These are phyloP conservation scores for Marchantia polymorpha DNA, from an alignment of 225 moss, liverwort and hornwort species.

Conservation along the genomic window DNA sequence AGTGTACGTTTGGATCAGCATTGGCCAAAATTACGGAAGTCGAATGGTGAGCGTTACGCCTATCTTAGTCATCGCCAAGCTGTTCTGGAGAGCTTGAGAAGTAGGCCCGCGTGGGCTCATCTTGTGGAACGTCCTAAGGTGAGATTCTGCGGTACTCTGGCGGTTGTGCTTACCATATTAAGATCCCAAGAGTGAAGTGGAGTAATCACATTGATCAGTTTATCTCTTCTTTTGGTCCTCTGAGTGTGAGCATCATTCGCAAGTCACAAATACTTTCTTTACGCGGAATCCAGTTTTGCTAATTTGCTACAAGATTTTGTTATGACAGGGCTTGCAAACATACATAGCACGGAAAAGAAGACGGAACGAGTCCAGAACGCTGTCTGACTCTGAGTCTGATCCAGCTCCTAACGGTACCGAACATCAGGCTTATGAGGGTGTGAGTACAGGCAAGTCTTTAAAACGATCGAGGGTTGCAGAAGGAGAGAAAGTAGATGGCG, in stretches of 20 bases:
- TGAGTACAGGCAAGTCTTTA: conserved; percentile 18
- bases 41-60: conserved; percentile 52
- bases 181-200: neutral
- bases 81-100: conserved; percentile 51
- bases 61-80: conserved; percentile 44
- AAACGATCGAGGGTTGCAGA: conserved; percentile 28
- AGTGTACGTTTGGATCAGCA: conserved; percentile 29
- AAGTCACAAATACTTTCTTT: neutral
- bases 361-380: conserved; percentile 29
- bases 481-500: conserved; percentile 27
- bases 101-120: conserved; percentile 43
- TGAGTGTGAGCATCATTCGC: neutral
- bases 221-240: neutral
- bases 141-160: neutral
- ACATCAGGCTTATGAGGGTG: conserved; percentile 21
- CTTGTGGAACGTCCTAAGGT: conserved; percentile 48
- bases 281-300: neutral
- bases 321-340: conserved; percentile 15
- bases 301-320: neutral
- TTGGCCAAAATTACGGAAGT: conserved; percentile 55
- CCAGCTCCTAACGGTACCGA: conserved; percentile 9
- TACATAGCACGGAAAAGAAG: conserved; percentile 40
- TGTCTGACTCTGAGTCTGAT: conserved; percentile 52
- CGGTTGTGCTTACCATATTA: neutral
- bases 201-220: neutral